Conservation (phyloP, 805 yeast species). For the Cyberlindnera subsufficiens region DNA sequence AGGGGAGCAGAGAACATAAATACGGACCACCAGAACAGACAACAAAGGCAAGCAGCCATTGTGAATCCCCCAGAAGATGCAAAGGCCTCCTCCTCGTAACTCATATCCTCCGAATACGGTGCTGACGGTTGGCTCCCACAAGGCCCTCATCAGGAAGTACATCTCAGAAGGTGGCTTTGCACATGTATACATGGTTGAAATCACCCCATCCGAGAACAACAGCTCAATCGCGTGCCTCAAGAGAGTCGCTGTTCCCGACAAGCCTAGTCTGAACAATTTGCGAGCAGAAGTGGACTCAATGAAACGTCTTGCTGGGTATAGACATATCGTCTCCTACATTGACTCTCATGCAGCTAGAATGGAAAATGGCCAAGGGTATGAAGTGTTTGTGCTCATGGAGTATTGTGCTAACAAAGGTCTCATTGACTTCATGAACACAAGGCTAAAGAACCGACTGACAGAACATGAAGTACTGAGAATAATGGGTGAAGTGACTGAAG, state of each 20-base stretch:
- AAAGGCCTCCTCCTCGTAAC: conserved; percentile 41
- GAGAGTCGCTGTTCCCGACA: conserved; percentile 93
- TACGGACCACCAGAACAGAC: background rate
- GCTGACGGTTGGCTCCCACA: conserved; percentile 80
- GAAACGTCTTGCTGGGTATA: conserved; percentile 78
- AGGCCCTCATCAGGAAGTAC: conserved; percentile 60
- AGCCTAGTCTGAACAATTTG: conserved; percentile 70
- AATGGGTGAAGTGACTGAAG: conserved; percentile 64
- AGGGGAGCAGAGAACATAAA: too few relatives aligned
- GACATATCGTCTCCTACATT: conserved; percentile 80
- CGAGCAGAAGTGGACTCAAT: conserved; percentile 97
- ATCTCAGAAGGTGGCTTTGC: conserved; percentile 94
- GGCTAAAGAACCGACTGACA: conserved; percentile 57
- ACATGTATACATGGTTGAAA: conserved; percentile 78
- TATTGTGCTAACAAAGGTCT: conserved; percentile 70
- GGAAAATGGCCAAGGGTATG: conserved; percentile 49
- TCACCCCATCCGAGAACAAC: conserved; percentile 54
- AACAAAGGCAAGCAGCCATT: background rate
- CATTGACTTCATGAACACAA: conserved; percentile 73
- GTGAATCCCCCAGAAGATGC: conserved; percentile 5
- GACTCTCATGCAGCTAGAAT: conserved; percentile 92
- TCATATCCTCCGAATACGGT: conserved; percentile 72
- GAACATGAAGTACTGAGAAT: conserved; percentile 66
- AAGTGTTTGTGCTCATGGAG: conserved; percentile 77
- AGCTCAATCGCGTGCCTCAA: conserved; percentile 71